Conservation (phyloP, 768 basidiomycete genomes). For the Suillus spraguei region DNA sequence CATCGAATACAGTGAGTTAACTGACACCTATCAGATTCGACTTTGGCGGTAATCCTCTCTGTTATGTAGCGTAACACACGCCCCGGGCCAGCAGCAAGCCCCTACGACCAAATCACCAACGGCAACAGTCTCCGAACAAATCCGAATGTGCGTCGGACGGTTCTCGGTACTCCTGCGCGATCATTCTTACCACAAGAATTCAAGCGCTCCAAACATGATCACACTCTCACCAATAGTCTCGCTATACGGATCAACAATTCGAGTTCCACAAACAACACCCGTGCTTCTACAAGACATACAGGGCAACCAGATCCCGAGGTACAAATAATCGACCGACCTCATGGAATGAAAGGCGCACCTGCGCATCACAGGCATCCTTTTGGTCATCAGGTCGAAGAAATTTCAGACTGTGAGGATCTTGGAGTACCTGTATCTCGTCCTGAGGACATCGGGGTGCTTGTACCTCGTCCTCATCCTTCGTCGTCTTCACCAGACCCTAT, state of each 20-base stretch:
- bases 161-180: constrained; percentile 18
- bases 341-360: not conserved
- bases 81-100: not conserved
- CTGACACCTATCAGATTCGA: constrained; percentile 18
- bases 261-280: constrained; percentile 6
- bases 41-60: not conserved
- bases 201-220: constrained; percentile 30
- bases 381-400: constrained; percentile 25
- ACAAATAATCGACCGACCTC: constrained; percentile 19
- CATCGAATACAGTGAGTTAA: constrained; percentile 10
- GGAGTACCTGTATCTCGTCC: too few relatives aligned
- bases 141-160: constrained; percentile 23
- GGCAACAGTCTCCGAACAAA: constrained; percentile 16
- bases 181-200: not conserved
- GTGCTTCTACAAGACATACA: constrained; percentile 9
- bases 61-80: constrained; percentile 1
- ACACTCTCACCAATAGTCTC: not conserved
- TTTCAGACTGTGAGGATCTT: constrained; percentile 25
- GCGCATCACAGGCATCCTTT: constrained; percentile 11
- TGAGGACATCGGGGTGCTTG: too few relatives aligned
- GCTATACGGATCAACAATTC: not conserved
- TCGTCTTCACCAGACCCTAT: constrained; percentile 30
- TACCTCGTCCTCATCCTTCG: constrained; percentile 16
- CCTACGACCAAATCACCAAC: not conserved
- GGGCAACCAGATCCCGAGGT: constrained; percentile 23